phyloP scores from a whole-genome alignment of 2,329 filamentous ascomycete genomes.

The Penicillium fuscoglaucum region DNA sequence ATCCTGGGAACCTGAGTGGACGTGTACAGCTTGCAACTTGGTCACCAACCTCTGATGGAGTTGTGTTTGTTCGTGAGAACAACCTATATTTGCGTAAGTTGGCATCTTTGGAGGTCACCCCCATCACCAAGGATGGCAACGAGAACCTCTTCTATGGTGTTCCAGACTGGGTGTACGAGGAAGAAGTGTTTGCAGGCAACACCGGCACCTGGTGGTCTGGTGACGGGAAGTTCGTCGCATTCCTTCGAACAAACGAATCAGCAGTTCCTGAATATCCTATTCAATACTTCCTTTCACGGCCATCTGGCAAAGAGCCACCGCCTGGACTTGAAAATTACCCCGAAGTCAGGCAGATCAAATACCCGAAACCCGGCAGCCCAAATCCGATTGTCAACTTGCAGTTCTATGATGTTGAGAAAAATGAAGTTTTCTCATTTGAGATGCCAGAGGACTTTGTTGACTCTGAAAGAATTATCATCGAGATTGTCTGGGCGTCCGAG shows the following conservation, averaged over 20 bases:
- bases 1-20: slow-evolving; percentile 64
- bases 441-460: slow-evolving; percentile 76
- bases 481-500: slow-evolving; percentile 83
- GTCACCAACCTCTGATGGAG: slow-evolving; percentile 81
- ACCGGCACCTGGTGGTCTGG: slow-evolving; percentile 94
- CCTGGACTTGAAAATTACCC: slow-evolving; percentile 84
- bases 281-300: slow-evolving; percentile 87
- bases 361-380: slow-evolving; percentile 90
- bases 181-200: slow-evolving; percentile 76
- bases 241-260: slow-evolving; percentile 90
- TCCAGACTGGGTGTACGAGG: slow-evolving; percentile 96
- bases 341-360: slow-evolving; percentile 89
- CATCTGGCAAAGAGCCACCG: slow-evolving; percentile 68
- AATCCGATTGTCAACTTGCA: slow-evolving; percentile 86
- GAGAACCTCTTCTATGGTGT: slow-evolving; percentile 90
- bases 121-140: slow-evolving; percentile 85
- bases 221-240: slow-evolving; percentile 85
- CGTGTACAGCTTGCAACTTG: slow-evolving; percentile 82
- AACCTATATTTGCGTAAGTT: slow-evolving; percentile 80
- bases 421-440: slow-evolving; percentile 76
- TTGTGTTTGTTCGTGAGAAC: slow-evolving; percentile 89
- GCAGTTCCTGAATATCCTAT: slow-evolving; percentile 87
- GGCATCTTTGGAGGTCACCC: slow-evolving; percentile 59
- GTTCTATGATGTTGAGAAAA: slow-evolving; percentile 80
- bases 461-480: slow-evolving; percentile 84